A percentile compares a stretch with the other conserved stretches of the same genome.
Evolutionary conservation across 2,329 filamentous ascomycete species (phyloP).

Genomic region (Hypoxylon sp.): DNA sequence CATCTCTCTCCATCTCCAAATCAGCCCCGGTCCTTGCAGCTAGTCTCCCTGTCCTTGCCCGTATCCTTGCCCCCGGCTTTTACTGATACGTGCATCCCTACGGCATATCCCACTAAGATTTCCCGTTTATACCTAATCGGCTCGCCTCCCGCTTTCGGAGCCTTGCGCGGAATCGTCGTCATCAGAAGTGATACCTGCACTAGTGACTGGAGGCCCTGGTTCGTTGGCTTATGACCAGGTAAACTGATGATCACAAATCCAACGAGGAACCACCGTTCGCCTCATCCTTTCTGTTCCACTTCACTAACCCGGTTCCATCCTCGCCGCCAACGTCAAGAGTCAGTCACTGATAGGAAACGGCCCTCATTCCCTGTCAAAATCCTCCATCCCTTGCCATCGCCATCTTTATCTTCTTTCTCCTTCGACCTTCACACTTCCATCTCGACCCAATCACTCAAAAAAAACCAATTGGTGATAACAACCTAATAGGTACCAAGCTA

Average conservation of each 20-base stretch:
- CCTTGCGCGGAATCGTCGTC: slow-evolving; percentile 52
- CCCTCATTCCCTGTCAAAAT: slow-evolving; percentile 16
- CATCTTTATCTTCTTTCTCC: slow-evolving; percentile 13
- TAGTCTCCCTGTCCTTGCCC: slow-evolving; percentile 29
- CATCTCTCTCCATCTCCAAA: slow-evolving; percentile 29
- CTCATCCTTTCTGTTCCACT: slow-evolving; percentile 41
- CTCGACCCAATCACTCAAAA: slow-evolving; percentile 13
- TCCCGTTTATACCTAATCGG: slow-evolving; percentile 41
- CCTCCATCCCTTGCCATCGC: slow-evolving; percentile 19
- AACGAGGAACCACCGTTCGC: slow-evolving; percentile 34
- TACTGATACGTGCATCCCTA: slow-evolving; percentile 44
- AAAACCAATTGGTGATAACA: slow-evolving; percentile 16
- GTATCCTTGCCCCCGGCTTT: slow-evolving; percentile 35
- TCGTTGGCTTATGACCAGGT: slow-evolving; percentile 36
- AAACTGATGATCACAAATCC: slow-evolving; percentile 41
- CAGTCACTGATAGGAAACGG: slow-evolving; percentile 28
- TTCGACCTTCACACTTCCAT: slow-evolving; percentile 8
- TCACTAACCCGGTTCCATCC: slow-evolving; percentile 41
- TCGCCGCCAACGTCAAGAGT: slow-evolving; percentile 44
- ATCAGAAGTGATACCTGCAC: slow-evolving; percentile 45
- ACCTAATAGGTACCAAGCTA: slow-evolving; percentile 30
- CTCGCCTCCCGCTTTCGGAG: slow-evolving; percentile 54
- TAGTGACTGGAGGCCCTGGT: slow-evolving; percentile 31
- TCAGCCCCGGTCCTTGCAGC: slow-evolving; percentile 27
- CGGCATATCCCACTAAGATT: slow-evolving; percentile 40